Percentiles rank a stretch among this genome's conserved stretches.
These are phyloP conservation scores for Xylaria sp. DNA, from an alignment of 2,329 filamentous ascomycete genomes.

Conservation along the genomic window DNA sequence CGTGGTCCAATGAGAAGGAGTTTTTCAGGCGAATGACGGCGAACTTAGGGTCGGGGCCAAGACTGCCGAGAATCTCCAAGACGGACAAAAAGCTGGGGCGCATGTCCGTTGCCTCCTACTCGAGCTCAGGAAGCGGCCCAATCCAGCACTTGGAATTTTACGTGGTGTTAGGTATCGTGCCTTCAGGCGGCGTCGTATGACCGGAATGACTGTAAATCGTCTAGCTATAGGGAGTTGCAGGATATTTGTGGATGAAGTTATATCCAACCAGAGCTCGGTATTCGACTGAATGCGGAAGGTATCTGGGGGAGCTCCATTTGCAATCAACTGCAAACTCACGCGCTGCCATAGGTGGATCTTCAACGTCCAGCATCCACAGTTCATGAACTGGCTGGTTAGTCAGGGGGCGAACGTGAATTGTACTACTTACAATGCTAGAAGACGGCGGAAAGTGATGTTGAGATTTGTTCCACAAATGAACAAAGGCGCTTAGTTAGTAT, in stretches of 20 bases:
- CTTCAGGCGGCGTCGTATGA: background rate
- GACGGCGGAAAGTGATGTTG: slow-evolving; percentile 3
- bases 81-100: slow-evolving; percentile 10
- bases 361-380: background rate
- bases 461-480: slow-evolving; percentile 26
- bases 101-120: background rate
- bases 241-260: background rate
- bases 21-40: background rate
- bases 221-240: background rate
- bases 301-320: background rate
- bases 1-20: background rate
- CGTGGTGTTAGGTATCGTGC: background rate
- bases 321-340: background rate
- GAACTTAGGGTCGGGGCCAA: slow-evolving; percentile 4
- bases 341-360: slow-evolving; percentile 6
- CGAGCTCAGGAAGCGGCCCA: slow-evolving; percentile 2
- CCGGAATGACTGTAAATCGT: background rate
- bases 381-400: background rate
- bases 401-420: background rate
- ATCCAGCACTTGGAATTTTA: background rate
- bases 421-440: background rate
- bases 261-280: slow-evolving; percentile 8
- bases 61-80: slow-evolving; percentile 21
- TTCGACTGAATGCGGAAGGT: slow-evolving; percentile 6
- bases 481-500: background rate